These are phyloP conservation scores for Metschnikowia santaceciliae DNA, from an alignment of 805 yeast genomes.

Conservation along the genomic window DNA sequence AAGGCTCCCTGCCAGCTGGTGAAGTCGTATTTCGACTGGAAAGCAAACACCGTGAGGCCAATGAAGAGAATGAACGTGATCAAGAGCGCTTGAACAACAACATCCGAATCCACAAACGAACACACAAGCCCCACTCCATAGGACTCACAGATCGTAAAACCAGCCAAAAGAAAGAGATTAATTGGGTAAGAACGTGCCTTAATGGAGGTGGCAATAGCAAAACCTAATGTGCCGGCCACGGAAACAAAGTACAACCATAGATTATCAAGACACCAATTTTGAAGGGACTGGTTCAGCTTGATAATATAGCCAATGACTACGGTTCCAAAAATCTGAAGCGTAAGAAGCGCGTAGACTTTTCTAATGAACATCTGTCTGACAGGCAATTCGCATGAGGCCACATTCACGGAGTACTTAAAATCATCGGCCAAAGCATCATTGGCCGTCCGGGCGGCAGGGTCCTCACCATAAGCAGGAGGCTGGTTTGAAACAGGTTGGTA, in stretches of 20 bases:
- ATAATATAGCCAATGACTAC: constrained; percentile 53
- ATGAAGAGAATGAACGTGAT: constrained; percentile 66
- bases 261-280: constrained; percentile 54
- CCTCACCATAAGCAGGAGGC: constrained; percentile 17
- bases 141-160: constrained; percentile 73
- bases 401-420: constrained; percentile 76
- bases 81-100: constrained; percentile 66
- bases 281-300: constrained; percentile 40
- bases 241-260: constrained; percentile 58
- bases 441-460: constrained; percentile 13
- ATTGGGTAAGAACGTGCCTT: constrained; percentile 67
- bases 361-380: constrained; percentile 73
- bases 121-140: constrained; percentile 67
- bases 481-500: constrained; percentile 9
- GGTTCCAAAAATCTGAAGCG: constrained; percentile 62
- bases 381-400: constrained; percentile 71
- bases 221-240: constrained; percentile 55
- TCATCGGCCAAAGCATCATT: constrained; percentile 45
- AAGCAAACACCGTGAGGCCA: constrained; percentile 74
- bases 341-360: constrained; percentile 71
- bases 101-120: constrained; percentile 55
- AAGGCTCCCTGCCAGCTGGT: constrained; percentile 59
- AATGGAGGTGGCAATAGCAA: constrained; percentile 58
- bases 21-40: constrained; percentile 75
- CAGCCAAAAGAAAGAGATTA: constrained; percentile 55